Conservation (phyloP, 164 flowering plant genomes). For the Kalanchoe fedtschenkoi region DNA sequence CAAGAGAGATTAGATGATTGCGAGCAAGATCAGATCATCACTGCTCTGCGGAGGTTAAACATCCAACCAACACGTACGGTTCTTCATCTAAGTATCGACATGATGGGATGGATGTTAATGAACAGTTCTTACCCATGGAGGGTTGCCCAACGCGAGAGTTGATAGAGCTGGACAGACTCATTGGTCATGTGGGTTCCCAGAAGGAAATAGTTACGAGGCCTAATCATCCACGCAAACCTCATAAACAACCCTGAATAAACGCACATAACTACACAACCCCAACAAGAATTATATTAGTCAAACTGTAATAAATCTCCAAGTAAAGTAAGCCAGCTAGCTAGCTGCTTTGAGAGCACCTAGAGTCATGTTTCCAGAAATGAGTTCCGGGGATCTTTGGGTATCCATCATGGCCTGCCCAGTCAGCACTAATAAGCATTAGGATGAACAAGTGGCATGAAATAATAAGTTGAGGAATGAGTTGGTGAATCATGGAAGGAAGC, state of each 20-base stretch:
- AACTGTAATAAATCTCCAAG: no score
- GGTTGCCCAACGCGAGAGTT: slow-evolving; percentile 84
- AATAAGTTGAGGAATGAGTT: not conserved
- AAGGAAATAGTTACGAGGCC: slow-evolving; percentile 85
- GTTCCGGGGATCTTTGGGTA: slow-evolving; percentile 80
- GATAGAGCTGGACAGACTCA: slow-evolving; percentile 90
- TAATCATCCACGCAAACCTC: slow-evolving; percentile 99
- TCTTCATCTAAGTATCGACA: not conserved
- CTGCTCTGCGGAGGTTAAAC: not conserved
- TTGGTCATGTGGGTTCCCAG: slow-evolving; percentile 85
- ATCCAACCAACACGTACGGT: not conserved
- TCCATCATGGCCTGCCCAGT: slow-evolving; percentile 93
- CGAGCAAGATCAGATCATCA: not conserved
- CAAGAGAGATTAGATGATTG: no score
- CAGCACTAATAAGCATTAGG: no score
- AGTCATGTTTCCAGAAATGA: slow-evolving; percentile 94
- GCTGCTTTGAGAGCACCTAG: no score
- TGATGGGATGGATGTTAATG: not conserved
- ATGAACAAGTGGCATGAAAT: no score
- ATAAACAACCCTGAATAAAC: slow-evolving; percentile 79
- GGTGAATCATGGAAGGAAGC: not conserved
- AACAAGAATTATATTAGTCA: no score
- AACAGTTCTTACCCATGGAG: slow-evolving; percentile 52
- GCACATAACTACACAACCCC: slow-evolving; percentile 81
- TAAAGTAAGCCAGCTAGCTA: no score